Evolutionary conservation across 2,329 filamentous ascomycete genomes (phyloP).

Genomic region (Colletotrichum lupini): DNA sequence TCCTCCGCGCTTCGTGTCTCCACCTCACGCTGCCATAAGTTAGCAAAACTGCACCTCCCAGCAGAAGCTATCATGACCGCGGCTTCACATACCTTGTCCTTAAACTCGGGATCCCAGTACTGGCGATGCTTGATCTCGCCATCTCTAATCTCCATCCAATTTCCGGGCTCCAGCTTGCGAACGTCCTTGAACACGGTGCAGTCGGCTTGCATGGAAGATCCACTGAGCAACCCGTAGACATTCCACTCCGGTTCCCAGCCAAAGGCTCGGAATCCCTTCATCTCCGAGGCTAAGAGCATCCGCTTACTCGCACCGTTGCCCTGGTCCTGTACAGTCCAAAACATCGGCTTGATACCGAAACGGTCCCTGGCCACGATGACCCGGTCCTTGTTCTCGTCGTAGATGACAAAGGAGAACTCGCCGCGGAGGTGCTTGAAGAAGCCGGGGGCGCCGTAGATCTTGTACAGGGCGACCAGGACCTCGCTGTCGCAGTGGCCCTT

Average conservation of each 20-base stretch:
- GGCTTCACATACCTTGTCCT: constrained; percentile 57
- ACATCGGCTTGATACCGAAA: constrained; percentile 68
- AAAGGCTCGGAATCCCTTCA: constrained; percentile 63
- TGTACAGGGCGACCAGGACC: constrained; percentile 63
- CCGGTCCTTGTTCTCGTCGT: constrained; percentile 53
- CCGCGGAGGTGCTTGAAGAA: constrained; percentile 58
- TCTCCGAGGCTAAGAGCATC: constrained; percentile 62
- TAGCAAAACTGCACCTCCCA: neutral
- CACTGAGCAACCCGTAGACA: constrained; percentile 55
- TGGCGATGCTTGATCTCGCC: constrained; percentile 48
- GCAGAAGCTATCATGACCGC: neutral
- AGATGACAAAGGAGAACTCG: constrained; percentile 65
- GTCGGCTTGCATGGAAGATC: constrained; percentile 55
- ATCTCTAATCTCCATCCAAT: constrained; percentile 53
- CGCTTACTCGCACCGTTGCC: constrained; percentile 43
- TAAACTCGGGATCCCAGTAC: constrained; percentile 66
- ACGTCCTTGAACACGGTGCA: constrained; percentile 63
- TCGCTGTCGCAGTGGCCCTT: constrained; percentile 60
- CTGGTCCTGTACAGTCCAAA: constrained; percentile 54
- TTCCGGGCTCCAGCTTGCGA: constrained; percentile 53
- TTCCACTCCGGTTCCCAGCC: constrained; percentile 66
- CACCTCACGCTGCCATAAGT: constrained; percentile 38
- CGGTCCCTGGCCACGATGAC: constrained; percentile 63
- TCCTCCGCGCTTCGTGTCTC: constrained; percentile 60
- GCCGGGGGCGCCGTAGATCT: constrained; percentile 52